Evolutionary conservation across 202 grass and related monocot species (phyloP).

Genomic region (Bolboschoenoplectus hybrid): DNA sequence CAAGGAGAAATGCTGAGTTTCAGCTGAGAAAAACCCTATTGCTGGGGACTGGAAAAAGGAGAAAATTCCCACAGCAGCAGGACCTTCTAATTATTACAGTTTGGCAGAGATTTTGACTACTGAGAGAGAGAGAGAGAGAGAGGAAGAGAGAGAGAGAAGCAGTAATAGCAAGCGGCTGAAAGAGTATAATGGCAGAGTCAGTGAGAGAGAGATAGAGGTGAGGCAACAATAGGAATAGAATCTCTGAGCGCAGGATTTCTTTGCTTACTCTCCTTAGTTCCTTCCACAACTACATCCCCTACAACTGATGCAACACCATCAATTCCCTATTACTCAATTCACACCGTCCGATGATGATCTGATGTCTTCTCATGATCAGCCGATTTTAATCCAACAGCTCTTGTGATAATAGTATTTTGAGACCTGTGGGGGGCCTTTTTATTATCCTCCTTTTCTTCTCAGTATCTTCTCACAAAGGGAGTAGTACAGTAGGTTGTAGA

Average conservation of each 20-base stretch:
- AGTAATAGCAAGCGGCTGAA: slow-evolving; percentile 39
- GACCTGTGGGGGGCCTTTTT: neutral
- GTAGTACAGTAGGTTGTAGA: slow-evolving; percentile 3
- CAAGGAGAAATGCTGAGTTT: slow-evolving; percentile 3
- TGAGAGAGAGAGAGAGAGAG: slow-evolving; percentile 19
- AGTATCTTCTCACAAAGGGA: neutral
- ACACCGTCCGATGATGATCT: neutral
- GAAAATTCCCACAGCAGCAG: slow-evolving; percentile 29
- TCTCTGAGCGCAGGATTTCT: slow-evolving; percentile 37
- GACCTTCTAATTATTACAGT: slow-evolving; percentile 38
- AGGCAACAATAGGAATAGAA: slow-evolving; percentile 55
- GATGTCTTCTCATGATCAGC: neutral
- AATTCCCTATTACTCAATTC: neutral
- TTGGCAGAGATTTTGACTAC: slow-evolving; percentile 33
- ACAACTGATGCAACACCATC: neutral
- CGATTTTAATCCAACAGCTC: neutral
- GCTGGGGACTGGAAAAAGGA: slow-evolving; percentile 15
- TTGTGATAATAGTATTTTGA: neutral
- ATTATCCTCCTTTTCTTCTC: neutral
- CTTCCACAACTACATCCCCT: neutral
- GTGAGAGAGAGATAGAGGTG: slow-evolving; percentile 23
- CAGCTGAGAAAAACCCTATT: slow-evolving; percentile 38
- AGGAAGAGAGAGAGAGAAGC: neutral
- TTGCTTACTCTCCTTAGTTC: neutral
- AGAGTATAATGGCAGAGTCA: slow-evolving; percentile 23